Base-by-base conservation (phyloP, 495 filamentous ascomycete genomes). In the Hypoxylon rickii region DNA sequence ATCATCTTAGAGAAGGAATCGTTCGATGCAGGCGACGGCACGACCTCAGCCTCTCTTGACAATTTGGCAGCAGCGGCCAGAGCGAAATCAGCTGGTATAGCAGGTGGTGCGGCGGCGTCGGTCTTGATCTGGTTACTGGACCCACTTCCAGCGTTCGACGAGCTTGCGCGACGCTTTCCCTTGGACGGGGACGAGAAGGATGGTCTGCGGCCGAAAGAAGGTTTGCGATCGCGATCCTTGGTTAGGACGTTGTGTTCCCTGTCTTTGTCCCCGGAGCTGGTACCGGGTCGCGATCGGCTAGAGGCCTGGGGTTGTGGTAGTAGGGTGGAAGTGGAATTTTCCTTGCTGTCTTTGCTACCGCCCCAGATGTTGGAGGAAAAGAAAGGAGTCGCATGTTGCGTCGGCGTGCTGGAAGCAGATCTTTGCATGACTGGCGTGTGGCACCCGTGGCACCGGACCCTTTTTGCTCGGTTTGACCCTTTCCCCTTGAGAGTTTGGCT, bases 1-100 rank as follows among this genome's bases (percentile, higher is more conserved):
- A 77, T 58, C 73, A 80, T 77, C 61, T 64, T 79, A 55, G 72
- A 55, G 52, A 73, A 73, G 24, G 71, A 70, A 51, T 74, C 70
- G 45, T 55, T 41, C 18, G 66, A 65, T 18, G 67, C 61, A 6
- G 74, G 73, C 6, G 70, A 70, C 16, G 61, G 55, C 32, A 72
- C 39, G 17, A 61, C 51, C 21, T 70, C 72, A 58, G 51, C 31
- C 26, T 72, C 65, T 34, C 59, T 67, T 6, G 68, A 65, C 17
- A 76, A 55, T 48, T 73, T 75, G 21, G 75, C 70, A 16, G 69
- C 61, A 55, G 71, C 69, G 2, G 74, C 64, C 46, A 76, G 70
- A 13, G 68, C 66, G 44, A 67, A 71, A 37, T 71, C 71, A 24
- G 71, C 67, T 34, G 74, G 70, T 18, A 63, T 63, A 13, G 73